Conservation (phyloP, 2,329 filamentous ascomycete genomes). For the Incumbomyces lentus region DNA sequence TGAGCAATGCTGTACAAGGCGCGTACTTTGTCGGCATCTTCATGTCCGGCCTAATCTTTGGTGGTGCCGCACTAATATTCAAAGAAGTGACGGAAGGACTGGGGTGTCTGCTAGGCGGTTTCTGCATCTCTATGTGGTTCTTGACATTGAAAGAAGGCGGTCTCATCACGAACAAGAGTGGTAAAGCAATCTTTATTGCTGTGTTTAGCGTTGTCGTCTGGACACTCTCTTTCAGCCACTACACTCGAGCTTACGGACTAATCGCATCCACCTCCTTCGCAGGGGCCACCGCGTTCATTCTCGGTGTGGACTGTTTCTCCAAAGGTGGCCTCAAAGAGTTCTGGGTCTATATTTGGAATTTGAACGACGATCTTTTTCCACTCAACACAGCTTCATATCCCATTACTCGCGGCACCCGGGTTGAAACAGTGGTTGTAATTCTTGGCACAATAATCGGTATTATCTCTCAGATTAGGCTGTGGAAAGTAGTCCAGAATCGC, state of each 20-base stretch:
- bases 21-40: constrained; percentile 73
- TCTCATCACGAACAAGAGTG: constrained; percentile 50
- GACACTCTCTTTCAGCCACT: constrained; percentile 65
- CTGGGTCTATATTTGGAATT: constrained; percentile 80
- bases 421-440: constrained; percentile 69
- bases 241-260: constrained; percentile 67
- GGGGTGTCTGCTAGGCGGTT: constrained; percentile 80
- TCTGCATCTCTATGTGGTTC: constrained; percentile 84
- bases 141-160: constrained; percentile 67
- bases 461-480: constrained; percentile 75
- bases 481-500: constrained; percentile 61
- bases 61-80: constrained; percentile 65
- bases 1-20: constrained; percentile 67
- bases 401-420: constrained; percentile 72
- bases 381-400: constrained; percentile 68
- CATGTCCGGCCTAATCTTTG: constrained; percentile 62
- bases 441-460: constrained; percentile 66
- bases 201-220: constrained; percentile 59
- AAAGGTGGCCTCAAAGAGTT: constrained; percentile 89
- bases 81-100: constrained; percentile 72
- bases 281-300: constrained; percentile 65
- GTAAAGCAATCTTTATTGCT: constrained; percentile 66
- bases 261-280: constrained; percentile 69
- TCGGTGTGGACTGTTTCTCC: constrained; percentile 87
- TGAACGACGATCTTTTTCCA: constrained; percentile 75